Evolutionary conservation across 208 protist species (phyloP), one percentile per base, ranked within the genome.

Genomic region (Lotmaria passim): DNA sequence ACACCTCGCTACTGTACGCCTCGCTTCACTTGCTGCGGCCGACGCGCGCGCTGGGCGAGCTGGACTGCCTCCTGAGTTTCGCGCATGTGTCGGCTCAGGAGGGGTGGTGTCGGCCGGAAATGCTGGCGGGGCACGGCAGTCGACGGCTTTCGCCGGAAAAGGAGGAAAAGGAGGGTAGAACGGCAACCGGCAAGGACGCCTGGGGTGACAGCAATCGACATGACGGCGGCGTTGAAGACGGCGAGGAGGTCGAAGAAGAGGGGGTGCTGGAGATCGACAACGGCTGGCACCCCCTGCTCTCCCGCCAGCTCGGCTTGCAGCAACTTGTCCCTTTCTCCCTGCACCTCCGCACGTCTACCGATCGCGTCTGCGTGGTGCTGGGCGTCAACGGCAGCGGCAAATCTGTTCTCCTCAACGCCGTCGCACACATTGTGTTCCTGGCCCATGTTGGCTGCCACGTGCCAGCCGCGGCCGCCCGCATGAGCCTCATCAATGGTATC

Each of bases 381-480:
- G 94, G 96, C 19, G 77, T 84, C 3, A 97, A 97, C 75, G 85
- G 87, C 31, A 96, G 90, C 60, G 96, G 96, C 6, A 98, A 98
- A 71, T 97, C 93, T 10, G 79, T 98, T 0, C 89, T 98, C 24
- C 81, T 99, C 17, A 85, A 85, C 46, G 89, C 98, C n/a, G 87
- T 98, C 5, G 96, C 87, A 6, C 79, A 96, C 33, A 94, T 97
- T 43, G 88, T 95, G 2, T 96, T 96, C 57, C 73, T 99, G 23
- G 91, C 95, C 0, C 96, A 98, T 55, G 60, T 98, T 8, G 97
- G 97, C 14, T 97, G 75, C 55, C 97, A 92, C 81, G 96, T 98
- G n/a, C 96, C 96, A 8, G 93, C 94, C 30, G 66, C 66, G 6
- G 38, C 61, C 17, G 85, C 79, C 6, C 64, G 65, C 3, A 44